phyloP scores from a whole-genome alignment of 176 grass and related monocot species.

The Oryza rufipogon region DNA sequence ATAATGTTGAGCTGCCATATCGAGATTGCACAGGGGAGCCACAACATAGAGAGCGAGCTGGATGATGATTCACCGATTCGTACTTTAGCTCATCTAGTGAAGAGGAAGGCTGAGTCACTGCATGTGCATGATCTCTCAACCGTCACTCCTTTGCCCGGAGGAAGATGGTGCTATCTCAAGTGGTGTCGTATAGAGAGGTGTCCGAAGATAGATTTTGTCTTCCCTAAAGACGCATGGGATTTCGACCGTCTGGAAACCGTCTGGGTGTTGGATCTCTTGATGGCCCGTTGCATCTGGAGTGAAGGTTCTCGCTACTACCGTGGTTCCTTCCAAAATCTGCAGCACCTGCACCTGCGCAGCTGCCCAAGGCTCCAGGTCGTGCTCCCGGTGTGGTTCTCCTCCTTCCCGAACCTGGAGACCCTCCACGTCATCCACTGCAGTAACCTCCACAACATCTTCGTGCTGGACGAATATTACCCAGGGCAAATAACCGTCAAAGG shows the following conservation, averaged over 20 bases:
- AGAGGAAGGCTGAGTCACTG: not conserved
- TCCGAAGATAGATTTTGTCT: not conserved
- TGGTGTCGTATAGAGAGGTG: constrained; percentile 23
- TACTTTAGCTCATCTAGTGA: not conserved
- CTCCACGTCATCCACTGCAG: constrained; percentile 39
- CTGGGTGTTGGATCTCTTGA: constrained; percentile 17
- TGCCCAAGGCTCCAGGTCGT: not conserved
- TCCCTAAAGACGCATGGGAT: fast-evolving
- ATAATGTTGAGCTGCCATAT: not conserved
- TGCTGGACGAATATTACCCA: fast-evolving
- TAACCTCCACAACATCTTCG: not conserved
- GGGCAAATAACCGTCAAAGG: fast-evolving
- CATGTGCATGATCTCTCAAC: not conserved
- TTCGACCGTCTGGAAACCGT: fast-evolving
- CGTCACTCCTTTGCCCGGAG: fast-evolving
- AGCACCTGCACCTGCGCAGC: not conserved
- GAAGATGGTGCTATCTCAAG: fast-evolving
- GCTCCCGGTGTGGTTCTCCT: not conserved
- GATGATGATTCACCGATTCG: fast-evolving
- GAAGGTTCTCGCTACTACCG: fast-evolving
- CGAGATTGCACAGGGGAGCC: constrained; percentile 13
- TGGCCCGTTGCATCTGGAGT: not conserved
- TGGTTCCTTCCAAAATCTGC: no score
- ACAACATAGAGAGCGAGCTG: not conserved
- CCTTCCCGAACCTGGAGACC: not conserved